Percentiles rank a stretch among this genome's conserved stretches.
Evolutionary conservation across 2,329 filamentous ascomycete species (phyloP).

Genomic region (Cercospora zeae-maydis): DNA sequence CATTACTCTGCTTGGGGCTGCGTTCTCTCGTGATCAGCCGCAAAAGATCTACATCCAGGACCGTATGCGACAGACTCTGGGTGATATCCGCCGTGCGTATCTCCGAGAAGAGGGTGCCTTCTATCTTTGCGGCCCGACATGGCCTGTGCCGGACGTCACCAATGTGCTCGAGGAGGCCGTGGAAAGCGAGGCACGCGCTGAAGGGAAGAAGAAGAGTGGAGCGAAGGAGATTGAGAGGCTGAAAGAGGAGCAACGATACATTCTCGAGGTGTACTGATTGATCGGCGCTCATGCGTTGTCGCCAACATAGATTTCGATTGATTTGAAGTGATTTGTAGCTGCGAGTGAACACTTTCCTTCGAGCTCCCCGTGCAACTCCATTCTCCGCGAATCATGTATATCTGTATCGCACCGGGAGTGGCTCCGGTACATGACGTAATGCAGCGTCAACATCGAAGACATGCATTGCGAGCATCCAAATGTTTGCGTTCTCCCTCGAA

Average conservation of each 20-base stretch:
- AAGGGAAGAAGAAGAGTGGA: conserved; percentile 32
- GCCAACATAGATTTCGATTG: background rate
- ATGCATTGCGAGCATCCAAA: background rate
- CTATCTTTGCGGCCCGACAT: conserved; percentile 96
- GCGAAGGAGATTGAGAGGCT: conserved; percentile 87
- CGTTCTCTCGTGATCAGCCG: conserved; percentile 94
- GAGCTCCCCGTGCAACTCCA: background rate
- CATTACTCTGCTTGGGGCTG: conserved; percentile 86
- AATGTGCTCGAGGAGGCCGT: conserved; percentile 92
- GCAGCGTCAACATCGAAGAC: background rate
- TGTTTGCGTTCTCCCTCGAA: background rate
- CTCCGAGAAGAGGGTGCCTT: conserved; percentile 84
- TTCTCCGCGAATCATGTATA: background rate
- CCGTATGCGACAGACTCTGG: conserved; percentile 84
- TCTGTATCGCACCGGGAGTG: background rate
- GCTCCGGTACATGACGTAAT: conserved; percentile 4
- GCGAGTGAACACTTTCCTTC: too few relatives aligned
- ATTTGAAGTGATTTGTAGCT: background rate
- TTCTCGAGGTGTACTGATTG: conserved; percentile 86
- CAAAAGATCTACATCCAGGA: conserved; percentile 99
- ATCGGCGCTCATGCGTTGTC: background rate
- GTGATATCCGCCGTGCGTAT: conserved; percentile 80
- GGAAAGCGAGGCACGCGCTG: conserved; percentile 64
- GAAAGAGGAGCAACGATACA: conserved; percentile 92
- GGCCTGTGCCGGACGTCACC: conserved; percentile 96